phyloP scores from a whole-genome alignment of 2,329 filamentous ascomycete genomes.

The Neospermospora avenae region DNA sequence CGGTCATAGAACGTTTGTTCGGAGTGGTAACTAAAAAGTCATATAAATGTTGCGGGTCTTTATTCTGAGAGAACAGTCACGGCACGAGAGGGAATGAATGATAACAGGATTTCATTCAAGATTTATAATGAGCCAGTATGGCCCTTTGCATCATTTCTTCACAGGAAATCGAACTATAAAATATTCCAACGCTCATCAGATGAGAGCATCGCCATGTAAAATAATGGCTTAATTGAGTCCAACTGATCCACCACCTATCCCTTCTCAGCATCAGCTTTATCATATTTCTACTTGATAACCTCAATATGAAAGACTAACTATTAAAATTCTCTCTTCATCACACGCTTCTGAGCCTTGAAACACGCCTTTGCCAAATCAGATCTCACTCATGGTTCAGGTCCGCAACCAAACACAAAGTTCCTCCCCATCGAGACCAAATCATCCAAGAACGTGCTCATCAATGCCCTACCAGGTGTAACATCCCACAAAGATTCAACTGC shows the following conservation, averaged over 20 bases:
- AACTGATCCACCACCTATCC: background rate
- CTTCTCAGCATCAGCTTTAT: background rate
- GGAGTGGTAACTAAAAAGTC: too few species aligned
- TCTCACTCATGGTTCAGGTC: conserved; percentile 26
- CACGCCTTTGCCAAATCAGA: conserved; percentile 26
- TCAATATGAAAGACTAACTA: conserved; percentile 27
- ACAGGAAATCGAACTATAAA: too few species aligned
- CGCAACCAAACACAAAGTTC: conserved; percentile 5
- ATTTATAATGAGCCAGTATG: too few species aligned
- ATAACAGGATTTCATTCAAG: too few species aligned
- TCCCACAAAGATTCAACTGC: background rate
- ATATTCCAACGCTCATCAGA: too few species aligned
- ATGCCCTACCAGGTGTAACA: background rate
- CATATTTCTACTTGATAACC: conserved; percentile 13
- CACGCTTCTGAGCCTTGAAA: conserved; percentile 22
- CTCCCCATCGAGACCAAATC: background rate
- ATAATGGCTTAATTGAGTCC: too few species aligned
- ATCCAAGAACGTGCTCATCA: background rate
- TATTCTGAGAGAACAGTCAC: too few species aligned
- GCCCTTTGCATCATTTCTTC: too few species aligned
- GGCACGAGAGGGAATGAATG: too few species aligned
- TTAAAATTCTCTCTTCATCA: conserved; percentile 23
- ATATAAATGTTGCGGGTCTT: too few species aligned
- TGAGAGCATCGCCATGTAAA: too few species aligned
- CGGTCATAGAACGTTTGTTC: too few species aligned